Evolutionary conservation across 257 asterid species (phyloP).

Genomic region (Perilla frutescens): DNA sequence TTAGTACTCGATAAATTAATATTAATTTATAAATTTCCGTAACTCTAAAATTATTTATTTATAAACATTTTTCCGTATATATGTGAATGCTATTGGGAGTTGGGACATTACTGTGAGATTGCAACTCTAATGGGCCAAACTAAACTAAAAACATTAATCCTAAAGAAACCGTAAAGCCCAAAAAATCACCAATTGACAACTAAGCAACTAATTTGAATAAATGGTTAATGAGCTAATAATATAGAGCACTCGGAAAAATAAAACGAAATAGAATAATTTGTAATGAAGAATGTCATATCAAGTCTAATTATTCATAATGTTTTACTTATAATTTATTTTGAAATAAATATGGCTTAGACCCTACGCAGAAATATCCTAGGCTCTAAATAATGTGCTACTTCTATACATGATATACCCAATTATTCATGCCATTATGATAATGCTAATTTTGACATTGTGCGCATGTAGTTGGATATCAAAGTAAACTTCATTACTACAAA

Average conservation of each 20-base stretch:
- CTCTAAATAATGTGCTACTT: neutral
- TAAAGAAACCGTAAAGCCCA: neutral
- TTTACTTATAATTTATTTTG: too few species aligned
- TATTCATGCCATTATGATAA: neutral
- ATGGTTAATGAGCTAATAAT: neutral
- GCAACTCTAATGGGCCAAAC: constrained; percentile 1
- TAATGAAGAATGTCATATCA: neutral
- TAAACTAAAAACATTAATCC: neutral
- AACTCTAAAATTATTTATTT: too few species aligned
- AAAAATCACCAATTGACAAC: neutral
- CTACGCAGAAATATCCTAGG: neutral
- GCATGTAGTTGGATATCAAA: too few species aligned
- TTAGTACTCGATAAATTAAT: too few species aligned
- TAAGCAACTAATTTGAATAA: too few species aligned
- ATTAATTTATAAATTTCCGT: too few species aligned
- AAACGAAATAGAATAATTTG: neutral
- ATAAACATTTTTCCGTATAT: too few species aligned
- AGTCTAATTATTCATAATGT: neutral
- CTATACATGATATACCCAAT: neutral
- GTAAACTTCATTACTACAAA: too few species aligned
- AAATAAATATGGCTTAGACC: too few species aligned
- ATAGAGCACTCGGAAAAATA: neutral
- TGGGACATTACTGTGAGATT: neutral
- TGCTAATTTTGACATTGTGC: neutral
- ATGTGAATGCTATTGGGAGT: too few species aligned